Base-by-base conservation (phyloP, 352 stramenopile genomes). In the Blastocystis sp. region DNA sequence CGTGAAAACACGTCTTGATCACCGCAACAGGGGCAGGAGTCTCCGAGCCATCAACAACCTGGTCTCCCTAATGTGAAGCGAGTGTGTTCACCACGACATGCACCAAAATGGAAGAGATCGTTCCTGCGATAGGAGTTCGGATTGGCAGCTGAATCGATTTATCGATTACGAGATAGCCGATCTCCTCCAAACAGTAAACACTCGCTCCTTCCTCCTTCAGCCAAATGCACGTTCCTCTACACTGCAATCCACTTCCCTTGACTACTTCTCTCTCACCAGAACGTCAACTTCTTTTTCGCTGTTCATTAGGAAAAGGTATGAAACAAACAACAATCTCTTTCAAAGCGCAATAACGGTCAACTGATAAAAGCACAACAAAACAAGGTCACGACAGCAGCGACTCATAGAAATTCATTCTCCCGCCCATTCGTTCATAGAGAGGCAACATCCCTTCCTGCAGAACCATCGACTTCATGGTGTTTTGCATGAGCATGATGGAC, bases 381-480 rank as follows among this genome's bases (percentile, higher is more conserved):
- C 39, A 54, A 18, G 65, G 4, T 85, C 68, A 85, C 37, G 20
- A 55, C 13, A 85, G 73, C 30, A 85, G 53, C 26, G 73, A 65
- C 26, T 85, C 43, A 30, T 85, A 85, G 50, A 66, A 85, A 62
- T 55, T 85, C 37, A 85, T 30, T 45, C 68, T 66, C 13, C 73
- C 73, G 47, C 73, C 73, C 73, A 85, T 85, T 30, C 55, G 37
- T 41, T 85, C 73, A 85, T 85, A 85, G 4, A 85, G 39, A 11
- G 73, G 73, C 18, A 85, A 39, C 43, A 85, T 85, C 13, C 55
- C 55, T 24, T 85, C 73, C 45, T 85, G 73, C 20, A 85, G 39
- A 41, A 85, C 50, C 73, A 85, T 85, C 5, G 78, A 50, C 26
- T 89, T 89, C 63, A 89, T 89, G 39, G 78, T 89, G 43, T 89